phyloP scores from a whole-genome alignment of 257 asterid species.

The Apocynum venetum region DNA sequence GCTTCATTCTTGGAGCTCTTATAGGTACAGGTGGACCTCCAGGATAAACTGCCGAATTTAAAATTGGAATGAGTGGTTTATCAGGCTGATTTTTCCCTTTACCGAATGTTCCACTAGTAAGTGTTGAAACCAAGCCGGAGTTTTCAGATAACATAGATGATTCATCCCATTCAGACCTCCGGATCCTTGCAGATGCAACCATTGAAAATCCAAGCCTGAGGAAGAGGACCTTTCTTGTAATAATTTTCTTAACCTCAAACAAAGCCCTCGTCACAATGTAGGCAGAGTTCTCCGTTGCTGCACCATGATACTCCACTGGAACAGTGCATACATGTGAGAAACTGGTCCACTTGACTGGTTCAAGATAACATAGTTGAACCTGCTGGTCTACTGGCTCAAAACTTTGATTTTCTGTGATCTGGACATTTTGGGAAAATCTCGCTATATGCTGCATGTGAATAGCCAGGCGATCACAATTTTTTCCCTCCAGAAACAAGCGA shows the following conservation, averaged over 20 bases:
- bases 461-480: slow-evolving; percentile 62
- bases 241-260: slow-evolving; percentile 63
- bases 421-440: slow-evolving; percentile 50
- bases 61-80: slow-evolving; percentile 38
- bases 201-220: slow-evolving; percentile 66
- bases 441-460: slow-evolving; percentile 73
- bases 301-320: slow-evolving; percentile 47
- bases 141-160: slow-evolving; percentile 42
- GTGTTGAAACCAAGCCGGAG: slow-evolving; percentile 59
- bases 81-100: slow-evolving; percentile 42
- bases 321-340: slow-evolving; percentile 81
- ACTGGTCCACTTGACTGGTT: slow-evolving; percentile 82
- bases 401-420: slow-evolving; percentile 46
- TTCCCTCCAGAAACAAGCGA: slow-evolving; percentile 71
- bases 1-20: slow-evolving; percentile 56
- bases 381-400: slow-evolving; percentile 48
- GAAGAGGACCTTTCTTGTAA: slow-evolving; percentile 68
- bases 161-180: slow-evolving; percentile 80
- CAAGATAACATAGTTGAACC: slow-evolving; percentile 47
- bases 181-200: slow-evolving; percentile 54
- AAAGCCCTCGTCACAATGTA: slow-evolving; percentile 60
- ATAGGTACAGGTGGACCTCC: slow-evolving; percentile 49
- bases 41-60: slow-evolving; percentile 73
- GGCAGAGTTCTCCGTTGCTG: slow-evolving; percentile 38
- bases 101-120: slow-evolving; percentile 43